Percentiles rank a stretch among this genome's conserved stretches.
phyloP scores from a whole-genome alignment of 1,284 basidiomycete species.

The Bjerkandera adusta region DNA sequence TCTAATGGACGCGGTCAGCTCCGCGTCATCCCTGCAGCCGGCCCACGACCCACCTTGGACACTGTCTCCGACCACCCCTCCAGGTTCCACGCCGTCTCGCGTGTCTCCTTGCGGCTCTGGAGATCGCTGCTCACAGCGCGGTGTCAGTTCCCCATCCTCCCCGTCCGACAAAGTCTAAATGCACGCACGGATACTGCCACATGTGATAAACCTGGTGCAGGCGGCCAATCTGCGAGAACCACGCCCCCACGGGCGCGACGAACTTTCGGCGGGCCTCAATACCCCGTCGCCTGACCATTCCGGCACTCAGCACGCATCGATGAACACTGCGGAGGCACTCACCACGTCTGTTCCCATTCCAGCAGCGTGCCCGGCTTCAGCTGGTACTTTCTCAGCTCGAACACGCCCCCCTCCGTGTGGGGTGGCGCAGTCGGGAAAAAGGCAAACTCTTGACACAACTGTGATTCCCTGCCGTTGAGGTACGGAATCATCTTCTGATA shows the following conservation, averaged over 20 bases:
- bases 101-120: conserved; percentile 75
- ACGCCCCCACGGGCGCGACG: conserved; percentile 86
- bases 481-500: conserved; percentile 73
- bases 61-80: conserved; percentile 96
- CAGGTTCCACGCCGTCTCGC: conserved; percentile 89
- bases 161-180: conserved; percentile 12
- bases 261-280: conserved; percentile 86
- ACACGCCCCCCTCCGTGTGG: conserved; percentile 82
- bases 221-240: conserved; percentile 91
- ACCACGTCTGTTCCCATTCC: conserved; percentile 95
- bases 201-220: conserved; percentile 91
- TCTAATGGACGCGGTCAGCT: conserved; percentile 48
- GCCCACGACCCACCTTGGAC: conserved; percentile 60
- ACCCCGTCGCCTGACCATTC: conserved; percentile 65
- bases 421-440: conserved; percentile 91
- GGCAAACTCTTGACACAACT: conserved; percentile 90
- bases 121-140: conserved; percentile 55
- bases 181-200: conserved; percentile 87
- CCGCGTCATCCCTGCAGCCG: not conserved
- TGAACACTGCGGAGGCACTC: conserved; percentile 19
- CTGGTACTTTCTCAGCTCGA: conserved; percentile 87
- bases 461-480: conserved; percentile 67
- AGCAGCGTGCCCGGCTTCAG: conserved; percentile 82
- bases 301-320: conserved; percentile 1
- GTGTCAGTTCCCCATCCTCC: conserved; percentile 9